Base-by-base conservation (phyloP, 495 filamentous ascomycete genomes). In the Aspergillus hancockii region DNA sequence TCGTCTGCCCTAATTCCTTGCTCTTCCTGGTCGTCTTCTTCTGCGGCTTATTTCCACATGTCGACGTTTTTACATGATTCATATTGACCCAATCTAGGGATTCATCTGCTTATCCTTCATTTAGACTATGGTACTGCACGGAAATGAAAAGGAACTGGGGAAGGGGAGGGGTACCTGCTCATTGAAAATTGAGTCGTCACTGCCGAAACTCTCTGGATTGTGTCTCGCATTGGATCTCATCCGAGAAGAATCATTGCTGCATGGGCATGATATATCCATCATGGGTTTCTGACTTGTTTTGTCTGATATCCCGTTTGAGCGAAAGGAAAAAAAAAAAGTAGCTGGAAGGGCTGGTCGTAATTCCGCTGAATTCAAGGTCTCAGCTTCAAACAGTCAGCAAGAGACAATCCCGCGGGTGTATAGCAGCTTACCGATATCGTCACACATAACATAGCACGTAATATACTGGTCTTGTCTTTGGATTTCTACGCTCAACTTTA, bases 391-490 rank as follows among this genome's bases (percentile, higher is more conserved):
- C 10, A 13, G 12, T 67, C 30, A 70, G 57, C 6, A 28, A 30
- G 23, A 0, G 16, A 22, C 6, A 43, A 19, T 12, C 1, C 4
- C 16, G 51, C 1, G 18, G 7, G 25, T 9, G 19, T 25, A 31
- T 49, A 8, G 23, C 3, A 0, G 61, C 75, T 63, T 68, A 88
- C 86, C 91, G 60, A 97, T 90, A 40, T 91, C 89, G 71, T 97
- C 93, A 63, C 94, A 97, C 73, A 89, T 90, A 13, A 91, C 80
- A 70, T 91, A 85, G 59, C 90, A 94, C 22, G 74, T 75, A 45
- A 97, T 78, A 16, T 69, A 74, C 47, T 93, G 85, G 9, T 79
- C 79, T 10, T 75, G 60, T 8, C 66, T 73, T 9, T 76, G 80
- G 43, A 97, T 63, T 0, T 82, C 73, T 1, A 81, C 85, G 16